Base-by-base conservation (phyloP, 108 stramenopile species). In the Skeletonema potamos region DNA sequence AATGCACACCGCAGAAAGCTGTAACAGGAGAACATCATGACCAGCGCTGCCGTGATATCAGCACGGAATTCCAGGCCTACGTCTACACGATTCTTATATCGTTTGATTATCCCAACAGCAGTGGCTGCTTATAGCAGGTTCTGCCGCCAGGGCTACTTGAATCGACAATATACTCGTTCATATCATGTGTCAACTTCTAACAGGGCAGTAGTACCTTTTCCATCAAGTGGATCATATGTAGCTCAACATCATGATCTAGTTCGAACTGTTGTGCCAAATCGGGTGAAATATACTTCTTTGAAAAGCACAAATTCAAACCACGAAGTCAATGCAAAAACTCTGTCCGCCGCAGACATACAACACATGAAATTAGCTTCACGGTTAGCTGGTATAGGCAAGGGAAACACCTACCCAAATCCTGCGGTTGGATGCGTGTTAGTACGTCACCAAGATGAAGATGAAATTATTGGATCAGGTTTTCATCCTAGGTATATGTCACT, bases 391-490 rank as follows among this genome's bases (percentile, higher is more conserved):
- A 64, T 76, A 2, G 92, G 89, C 17, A 34, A 76, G 9, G 92
- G 92, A 1, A 77, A 86, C 39, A 96, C 95, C 28, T 92, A 71
- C 72, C 95, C 95, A 27, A 96, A 96, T 74, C 95, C 95, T 15
- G 89, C 91, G 11, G 95, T 96, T 2, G 95, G 95, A 5, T 96
- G 95, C 78, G 83, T 96, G 17, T 36, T 96, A 28, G 92, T 94
- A 1, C 79, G 76, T 26, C 68, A 77, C 17, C 64, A 51, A 30
- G 27, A 75, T 26, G 81, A 67, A 18, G 66, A 73, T 26, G 58
- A 74, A 46, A 66, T 96, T 9, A 57, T 96, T 33, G 95, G 95
- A 54, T 54, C 86, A 10, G 95, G 95, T 24, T 94, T 91, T 73
- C 95, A 96, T 72, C 92, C 92, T n/a, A 51, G 39, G 39, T 41